Evolutionary conservation across 805 yeast species (phyloP).

Genomic region (Scheffersomyces coipomensis): DNA sequence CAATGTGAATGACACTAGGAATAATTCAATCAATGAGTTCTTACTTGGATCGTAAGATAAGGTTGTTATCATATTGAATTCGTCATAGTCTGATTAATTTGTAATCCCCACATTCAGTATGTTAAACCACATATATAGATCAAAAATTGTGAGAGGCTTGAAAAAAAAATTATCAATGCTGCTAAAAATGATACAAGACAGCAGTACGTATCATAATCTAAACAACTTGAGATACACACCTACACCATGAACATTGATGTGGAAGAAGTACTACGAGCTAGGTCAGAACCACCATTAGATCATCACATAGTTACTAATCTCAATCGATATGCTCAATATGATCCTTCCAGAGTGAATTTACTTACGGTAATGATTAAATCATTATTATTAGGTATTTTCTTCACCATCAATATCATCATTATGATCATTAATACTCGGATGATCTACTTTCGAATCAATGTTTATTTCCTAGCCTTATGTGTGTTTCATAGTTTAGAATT

Average conservation of each 20-base stretch:
- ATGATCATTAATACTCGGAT: too few species aligned
- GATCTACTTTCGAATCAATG: slow-evolving; percentile 4
- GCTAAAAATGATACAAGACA: too few species aligned
- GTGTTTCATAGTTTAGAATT: slow-evolving; percentile 83
- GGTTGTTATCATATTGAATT: too few species aligned
- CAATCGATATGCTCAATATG: slow-evolving; percentile 12
- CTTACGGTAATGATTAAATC: slow-evolving; percentile 31
- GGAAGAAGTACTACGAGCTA: too few species aligned
- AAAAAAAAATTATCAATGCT: slow-evolving; percentile 1
- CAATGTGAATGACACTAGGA: slow-evolving; percentile 13
- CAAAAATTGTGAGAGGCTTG: background rate
- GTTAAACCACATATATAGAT: background rate
- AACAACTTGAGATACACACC: too few species aligned
- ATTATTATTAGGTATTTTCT: slow-evolving; percentile 25
- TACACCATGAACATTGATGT: too few species aligned
- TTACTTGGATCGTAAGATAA: slow-evolving; percentile 10
- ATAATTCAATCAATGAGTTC: slow-evolving; percentile 19
- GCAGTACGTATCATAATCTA: too few species aligned
- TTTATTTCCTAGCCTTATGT: slow-evolving; percentile 54
- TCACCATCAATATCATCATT: slow-evolving; percentile 12
- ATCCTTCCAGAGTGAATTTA: slow-evolving; percentile 26
- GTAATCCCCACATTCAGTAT: background rate
- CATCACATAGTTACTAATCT: background rate
- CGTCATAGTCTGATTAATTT: too few species aligned
- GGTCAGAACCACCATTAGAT: background rate